Conservation (phyloP, 352 stramenopile genomes). For the Globisporangium paroecandrum region DNA sequence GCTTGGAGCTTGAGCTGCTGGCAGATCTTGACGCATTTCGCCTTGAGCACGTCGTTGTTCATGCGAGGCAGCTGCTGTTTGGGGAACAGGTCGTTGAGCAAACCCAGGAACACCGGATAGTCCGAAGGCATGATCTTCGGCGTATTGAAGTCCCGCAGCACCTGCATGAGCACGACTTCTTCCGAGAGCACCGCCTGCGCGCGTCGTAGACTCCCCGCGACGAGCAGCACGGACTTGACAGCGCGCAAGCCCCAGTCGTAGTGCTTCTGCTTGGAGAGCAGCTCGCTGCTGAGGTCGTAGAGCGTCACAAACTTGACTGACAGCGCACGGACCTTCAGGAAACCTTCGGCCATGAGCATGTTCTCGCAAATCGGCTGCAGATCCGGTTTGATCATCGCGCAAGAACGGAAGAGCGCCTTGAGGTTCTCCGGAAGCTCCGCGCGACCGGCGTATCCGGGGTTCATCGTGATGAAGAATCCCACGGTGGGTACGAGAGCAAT, state of each 20-base stretch:
- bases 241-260: slow-evolving; percentile 95
- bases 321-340: slow-evolving; percentile 77
- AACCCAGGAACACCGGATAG: slow-evolving; percentile 91
- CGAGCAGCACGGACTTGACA: slow-evolving; percentile 95
- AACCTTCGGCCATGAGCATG: slow-evolving; percentile 94
- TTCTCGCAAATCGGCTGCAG: slow-evolving; percentile 92
- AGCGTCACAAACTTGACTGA: slow-evolving; percentile 90
- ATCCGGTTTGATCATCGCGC: slow-evolving; percentile 91
- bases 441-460: slow-evolving; percentile 87
- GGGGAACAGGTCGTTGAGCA: slow-evolving; percentile 94
- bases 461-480: slow-evolving; percentile 95
- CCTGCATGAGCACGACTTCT: slow-evolving; percentile 93
- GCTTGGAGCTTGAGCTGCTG: slow-evolving; percentile 78
- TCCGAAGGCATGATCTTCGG: slow-evolving; percentile 91
- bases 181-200: slow-evolving; percentile 79
- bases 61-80: slow-evolving; percentile 32
- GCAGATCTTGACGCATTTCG: slow-evolving; percentile 50
- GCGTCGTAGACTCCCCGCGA: slow-evolving; percentile 92
- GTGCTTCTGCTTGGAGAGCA: slow-evolving; percentile 87
- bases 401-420: slow-evolving; percentile 90
- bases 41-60: slow-evolving; percentile 44
- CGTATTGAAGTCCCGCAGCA: slow-evolving; percentile 96
- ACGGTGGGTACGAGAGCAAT: slow-evolving; percentile 83
- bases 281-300: slow-evolving; percentile 83
- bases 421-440: slow-evolving; percentile 92